phyloP scores from a whole-genome alignment of 148 eudicot species.

The Amaranthus palmeri region DNA sequence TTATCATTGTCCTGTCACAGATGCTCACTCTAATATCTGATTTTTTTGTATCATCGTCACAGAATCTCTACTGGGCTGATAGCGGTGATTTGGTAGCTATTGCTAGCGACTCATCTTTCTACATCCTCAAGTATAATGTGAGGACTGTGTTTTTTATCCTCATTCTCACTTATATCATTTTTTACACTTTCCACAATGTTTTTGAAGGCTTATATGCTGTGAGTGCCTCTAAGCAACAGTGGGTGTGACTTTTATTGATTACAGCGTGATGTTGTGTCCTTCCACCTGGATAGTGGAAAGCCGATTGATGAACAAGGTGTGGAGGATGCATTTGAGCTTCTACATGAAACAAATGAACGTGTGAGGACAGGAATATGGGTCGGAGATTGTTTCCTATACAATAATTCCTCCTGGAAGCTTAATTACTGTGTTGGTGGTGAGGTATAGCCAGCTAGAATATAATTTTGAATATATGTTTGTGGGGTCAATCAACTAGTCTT shows the following conservation, averaged over 20 bases:
- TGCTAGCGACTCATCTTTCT: conserved; percentile 93
- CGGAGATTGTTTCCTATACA: conserved; percentile 96
- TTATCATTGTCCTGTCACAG: neutral
- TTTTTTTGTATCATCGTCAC: conserved; percentile 23
- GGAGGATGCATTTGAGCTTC: conserved; percentile 93
- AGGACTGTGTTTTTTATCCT: conserved; percentile 21
- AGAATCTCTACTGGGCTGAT: conserved; percentile 99
- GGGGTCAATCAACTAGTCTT: neutral
- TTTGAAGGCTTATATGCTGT: neutral
- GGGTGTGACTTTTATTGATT: conserved; percentile 22
- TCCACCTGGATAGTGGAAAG: conserved; percentile 85
- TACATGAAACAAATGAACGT: conserved; percentile 89
- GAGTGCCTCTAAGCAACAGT: neutral
- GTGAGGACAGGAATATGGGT: conserved; percentile 98
- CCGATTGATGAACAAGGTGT: conserved; percentile 84
- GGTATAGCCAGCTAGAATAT: conserved; percentile 44
- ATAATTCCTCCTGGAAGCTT: conserved; percentile 91
- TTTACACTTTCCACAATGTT: conserved; percentile 2
- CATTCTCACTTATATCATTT: neutral
- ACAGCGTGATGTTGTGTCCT: conserved; percentile 91
- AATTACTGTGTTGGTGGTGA: conserved; percentile 99
- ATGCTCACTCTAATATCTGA: neutral
- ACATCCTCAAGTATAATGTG: conserved; percentile 91
- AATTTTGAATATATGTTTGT: neutral
- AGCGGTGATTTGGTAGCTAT: conserved; percentile 97